These are phyloP conservation scores for Hamamelis virginiana DNA, from an alignment of 164 flowering plant species.

Conservation along the genomic window DNA sequence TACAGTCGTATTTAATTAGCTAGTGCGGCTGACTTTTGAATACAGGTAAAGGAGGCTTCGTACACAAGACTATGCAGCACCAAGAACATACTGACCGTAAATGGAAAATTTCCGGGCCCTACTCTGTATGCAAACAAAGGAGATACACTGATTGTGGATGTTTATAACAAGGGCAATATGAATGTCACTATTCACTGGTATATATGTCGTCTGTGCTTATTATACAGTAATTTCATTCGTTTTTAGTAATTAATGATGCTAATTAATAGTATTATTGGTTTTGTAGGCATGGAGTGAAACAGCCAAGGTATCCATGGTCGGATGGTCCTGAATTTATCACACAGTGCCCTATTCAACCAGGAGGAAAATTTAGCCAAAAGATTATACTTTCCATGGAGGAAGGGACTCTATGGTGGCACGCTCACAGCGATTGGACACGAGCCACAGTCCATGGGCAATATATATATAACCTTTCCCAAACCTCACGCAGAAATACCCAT, in stretches of 20 bases:
- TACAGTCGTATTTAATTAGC: too few species aligned
- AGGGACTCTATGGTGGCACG: conserved; percentile 29
- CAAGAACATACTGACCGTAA: conserved; percentile 26
- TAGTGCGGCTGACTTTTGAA: background rate
- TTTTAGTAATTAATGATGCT: conserved; percentile 25
- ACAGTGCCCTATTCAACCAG: conserved; percentile 19
- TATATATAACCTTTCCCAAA: conserved; percentile 11
- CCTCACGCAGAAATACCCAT: conserved; percentile 10
- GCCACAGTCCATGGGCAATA: conserved; percentile 26
- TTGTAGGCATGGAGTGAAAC: conserved; percentile 22
- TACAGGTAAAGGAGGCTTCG: conserved; percentile 23
- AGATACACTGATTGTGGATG: conserved; percentile 17
- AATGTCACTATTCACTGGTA: conserved; percentile 30
- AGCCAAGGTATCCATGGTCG: conserved; percentile 12
- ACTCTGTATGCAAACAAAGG: conserved; percentile 13
- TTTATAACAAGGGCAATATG: conserved; percentile 10
- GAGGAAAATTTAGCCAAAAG: conserved; percentile 6
- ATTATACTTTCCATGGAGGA: conserved; percentile 7
- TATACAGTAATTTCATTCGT: too few species aligned
- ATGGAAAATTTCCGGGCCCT: conserved; percentile 33
- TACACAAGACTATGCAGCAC: conserved; percentile 30
- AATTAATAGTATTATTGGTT: conserved; percentile 25
- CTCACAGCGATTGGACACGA: conserved; percentile 18
- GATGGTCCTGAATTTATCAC: conserved; percentile 24
- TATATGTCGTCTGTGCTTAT: too few species aligned